Base-by-base conservation (phyloP, 805 yeast genomes). In the Candida pseudofarinosa region DNA sequence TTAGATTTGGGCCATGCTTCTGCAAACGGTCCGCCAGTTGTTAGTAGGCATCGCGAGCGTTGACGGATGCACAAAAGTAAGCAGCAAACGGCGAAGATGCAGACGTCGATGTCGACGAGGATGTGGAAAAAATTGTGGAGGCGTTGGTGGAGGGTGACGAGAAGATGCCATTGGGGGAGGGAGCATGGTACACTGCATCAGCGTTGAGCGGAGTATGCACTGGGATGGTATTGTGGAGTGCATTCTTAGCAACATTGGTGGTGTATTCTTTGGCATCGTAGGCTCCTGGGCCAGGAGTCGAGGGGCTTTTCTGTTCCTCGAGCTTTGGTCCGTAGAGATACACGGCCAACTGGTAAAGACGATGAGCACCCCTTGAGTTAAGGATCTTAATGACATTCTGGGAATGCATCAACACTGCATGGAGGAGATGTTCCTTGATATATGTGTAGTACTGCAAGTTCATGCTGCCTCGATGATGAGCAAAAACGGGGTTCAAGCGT, bases 361-460 rank as follows among this genome's bases (percentile, higher is more conserved):
- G 56, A 46, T 57, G 63, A 3, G 66, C 63, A 26, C 69, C 69
- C 34, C 50, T 50, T 14, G 62, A 48, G 40, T 53, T 51, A 44
- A 64, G 63, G 23, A 59, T 51, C 19, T 50, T 49, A 35, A 61
- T 50, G 12, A 62, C 45, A 38, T 52, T 60, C 16, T 64, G 68
- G 2, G 65, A 58, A 6, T 62, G 47, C 35, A 54, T 52, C 32
- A 61, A 45, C 18, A 65, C 45, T 4, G 68, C 53, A 39, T 55
- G 53, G 17, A 63, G 48, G 34, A 65, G 50, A 41, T 49, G 46
- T 40, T 55, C 56, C 42, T 59, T 62, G 35, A 65, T 60, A 37
- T 43, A 51, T 34, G 50, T 52, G 37, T 58, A 56, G 20, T 46
- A 45, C 10, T 35, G 40, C 17, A 44, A 43, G 17, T 55, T 58